A percentile compares a stretch with the other conserved stretches of the same genome.
These are phyloP conservation scores for Trichoderma brevicompactum DNA, from an alignment of 2,329 filamentous ascomycete genomes.

Conservation along the genomic window DNA sequence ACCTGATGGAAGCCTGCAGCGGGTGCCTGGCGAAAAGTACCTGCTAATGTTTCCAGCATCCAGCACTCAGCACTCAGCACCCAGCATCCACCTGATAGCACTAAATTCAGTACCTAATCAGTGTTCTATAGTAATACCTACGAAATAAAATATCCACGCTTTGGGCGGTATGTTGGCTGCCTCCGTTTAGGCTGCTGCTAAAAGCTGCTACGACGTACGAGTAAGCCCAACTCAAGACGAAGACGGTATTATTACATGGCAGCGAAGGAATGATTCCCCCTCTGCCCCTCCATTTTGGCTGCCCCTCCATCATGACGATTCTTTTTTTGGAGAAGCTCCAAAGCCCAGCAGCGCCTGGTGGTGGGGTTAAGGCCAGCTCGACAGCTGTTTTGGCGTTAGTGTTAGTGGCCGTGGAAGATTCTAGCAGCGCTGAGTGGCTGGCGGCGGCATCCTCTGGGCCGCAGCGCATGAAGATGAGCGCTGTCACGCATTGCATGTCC, in stretches of 20 bases:
- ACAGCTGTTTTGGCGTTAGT: background rate
- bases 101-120: background rate
- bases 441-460: background rate
- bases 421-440: constrained; percentile 26
- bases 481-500: constrained; percentile 8
- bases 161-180: too few species aligned
- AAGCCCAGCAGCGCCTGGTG: too few species aligned
- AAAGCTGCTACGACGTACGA: too few species aligned
- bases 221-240: too few species aligned
- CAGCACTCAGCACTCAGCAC: background rate
- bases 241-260: too few species aligned
- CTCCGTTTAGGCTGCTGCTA: too few species aligned
- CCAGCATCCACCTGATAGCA: background rate
- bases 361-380: too few species aligned
- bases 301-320: background rate
- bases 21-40: background rate
- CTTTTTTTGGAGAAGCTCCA: background rate
- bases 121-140: too few species aligned
- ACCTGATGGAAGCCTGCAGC: background rate
- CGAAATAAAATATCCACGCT: too few species aligned
- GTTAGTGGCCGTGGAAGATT: constrained; percentile 29
- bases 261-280: too few species aligned
- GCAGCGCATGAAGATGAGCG: constrained; percentile 18
- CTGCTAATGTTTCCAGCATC: background rate
- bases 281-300: too few species aligned